Evolutionary conservation across 2,329 filamentous ascomycete species (phyloP).

Genomic region (Neofusicoccum parvum): DNA sequence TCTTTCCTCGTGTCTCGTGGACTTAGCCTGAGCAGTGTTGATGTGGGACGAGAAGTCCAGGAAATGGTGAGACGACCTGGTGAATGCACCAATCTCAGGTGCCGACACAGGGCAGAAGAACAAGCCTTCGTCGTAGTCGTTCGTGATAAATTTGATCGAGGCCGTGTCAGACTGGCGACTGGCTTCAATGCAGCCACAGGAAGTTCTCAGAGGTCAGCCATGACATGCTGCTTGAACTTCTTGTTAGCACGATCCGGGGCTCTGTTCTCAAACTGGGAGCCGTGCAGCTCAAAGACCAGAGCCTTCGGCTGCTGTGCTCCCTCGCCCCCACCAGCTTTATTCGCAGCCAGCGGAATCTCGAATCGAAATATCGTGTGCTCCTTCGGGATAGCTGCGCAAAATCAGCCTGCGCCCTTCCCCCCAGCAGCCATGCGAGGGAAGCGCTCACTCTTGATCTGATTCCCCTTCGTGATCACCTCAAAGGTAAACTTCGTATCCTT

Average conservation of each 20-base stretch:
- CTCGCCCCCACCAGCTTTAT: constrained; percentile 22
- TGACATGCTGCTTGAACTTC: constrained; percentile 79
- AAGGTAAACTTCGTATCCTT: constrained; percentile 86
- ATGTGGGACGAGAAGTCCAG: no score
- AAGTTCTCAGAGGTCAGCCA: neutral
- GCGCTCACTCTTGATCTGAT: constrained; percentile 67
- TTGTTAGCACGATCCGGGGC: constrained; percentile 83
- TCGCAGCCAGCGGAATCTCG: constrained; percentile 58
- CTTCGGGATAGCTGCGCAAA: constrained; percentile 70
- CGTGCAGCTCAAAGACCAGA: constrained; percentile 82
- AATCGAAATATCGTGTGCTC: constrained; percentile 86
- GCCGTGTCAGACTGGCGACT: no score
- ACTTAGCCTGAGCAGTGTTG: no score
- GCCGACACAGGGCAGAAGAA: no score
- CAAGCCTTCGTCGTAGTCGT: no score
- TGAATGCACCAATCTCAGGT: no score
- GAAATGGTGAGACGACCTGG: no score
- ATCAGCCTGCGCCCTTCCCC: constrained; percentile 21
- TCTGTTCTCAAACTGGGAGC: constrained; percentile 81
- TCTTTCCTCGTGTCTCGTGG: no score
- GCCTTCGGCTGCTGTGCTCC: constrained; percentile 30
- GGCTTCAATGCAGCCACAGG: neutral
- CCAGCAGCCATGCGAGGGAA: neutral
- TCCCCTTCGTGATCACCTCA: constrained; percentile 73
- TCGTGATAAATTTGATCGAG: no score